These are phyloP conservation scores for Trametes polyzona DNA, from an alignment of 1,284 basidiomycete genomes.

Conservation along the genomic window DNA sequence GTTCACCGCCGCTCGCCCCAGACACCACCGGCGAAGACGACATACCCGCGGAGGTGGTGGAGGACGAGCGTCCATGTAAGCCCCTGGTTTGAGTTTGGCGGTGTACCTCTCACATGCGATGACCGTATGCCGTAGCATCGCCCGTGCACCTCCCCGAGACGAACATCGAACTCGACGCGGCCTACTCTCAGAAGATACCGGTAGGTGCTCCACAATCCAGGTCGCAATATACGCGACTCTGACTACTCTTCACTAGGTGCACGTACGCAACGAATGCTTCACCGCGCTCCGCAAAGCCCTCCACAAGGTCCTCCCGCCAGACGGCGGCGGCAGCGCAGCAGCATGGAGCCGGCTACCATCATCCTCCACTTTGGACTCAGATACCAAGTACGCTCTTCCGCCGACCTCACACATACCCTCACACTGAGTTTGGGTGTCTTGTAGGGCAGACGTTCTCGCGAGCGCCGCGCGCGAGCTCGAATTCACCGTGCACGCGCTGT, in stretches of 20 bases:
- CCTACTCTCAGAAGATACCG: constrained; percentile 63
- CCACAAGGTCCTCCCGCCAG: constrained; percentile 38
- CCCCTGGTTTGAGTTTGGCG: no score
- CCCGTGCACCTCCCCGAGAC: constrained; percentile 44
- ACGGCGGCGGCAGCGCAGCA: constrained; percentile 10
- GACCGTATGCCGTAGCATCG: constrained; percentile 26
- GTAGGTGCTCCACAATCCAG: no score
- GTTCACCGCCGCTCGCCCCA: not conserved
- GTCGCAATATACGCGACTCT: not conserved
- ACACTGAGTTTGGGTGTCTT: not conserved
- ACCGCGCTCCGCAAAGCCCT: constrained; percentile 38
- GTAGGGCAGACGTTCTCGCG: constrained; percentile 35
- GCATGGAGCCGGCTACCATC: constrained; percentile 30
- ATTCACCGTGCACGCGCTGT: constrained; percentile 47
- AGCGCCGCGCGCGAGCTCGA: constrained; percentile 48
- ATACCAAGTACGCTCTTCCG: constrained; percentile 29
- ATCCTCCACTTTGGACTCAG: constrained; percentile 15
- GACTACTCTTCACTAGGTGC: constrained; percentile 27
- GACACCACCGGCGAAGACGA: no score
- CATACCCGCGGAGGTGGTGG: not conserved
- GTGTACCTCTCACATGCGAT: not conserved
- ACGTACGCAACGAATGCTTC: constrained; percentile 37
- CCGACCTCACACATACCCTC: not conserved
- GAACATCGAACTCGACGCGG: constrained; percentile 53
- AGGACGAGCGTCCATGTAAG: constrained; percentile 7